Evolutionary conservation across 805 yeast genomes (phyloP).

Genomic region (Zygoascus biomembranicola): DNA sequence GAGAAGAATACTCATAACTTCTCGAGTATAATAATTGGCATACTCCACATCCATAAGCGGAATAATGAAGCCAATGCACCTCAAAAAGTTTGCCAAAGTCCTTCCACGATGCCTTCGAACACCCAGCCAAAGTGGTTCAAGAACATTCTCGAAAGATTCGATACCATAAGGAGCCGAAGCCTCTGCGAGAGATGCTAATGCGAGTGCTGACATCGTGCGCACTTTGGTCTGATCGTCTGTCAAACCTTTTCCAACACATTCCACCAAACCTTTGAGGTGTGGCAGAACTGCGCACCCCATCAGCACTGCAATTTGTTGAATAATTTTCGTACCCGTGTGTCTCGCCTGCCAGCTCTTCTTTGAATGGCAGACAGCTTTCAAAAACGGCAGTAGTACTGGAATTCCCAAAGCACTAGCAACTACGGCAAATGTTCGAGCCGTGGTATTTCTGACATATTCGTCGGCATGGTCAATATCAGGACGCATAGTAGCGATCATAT

Average conservation of each 20-base stretch:
- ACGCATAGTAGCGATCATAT: conserved; percentile 68
- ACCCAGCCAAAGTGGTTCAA: conserved; percentile 79
- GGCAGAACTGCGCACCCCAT: conserved; percentile 73
- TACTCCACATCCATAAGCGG: conserved; percentile 85
- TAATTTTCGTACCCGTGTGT: conserved; percentile 69
- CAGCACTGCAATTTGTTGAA: conserved; percentile 66
- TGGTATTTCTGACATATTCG: conserved; percentile 67
- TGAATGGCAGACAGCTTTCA: conserved; percentile 70
- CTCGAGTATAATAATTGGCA: conserved; percentile 67
- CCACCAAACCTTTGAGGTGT: conserved; percentile 55
- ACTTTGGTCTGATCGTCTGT: conserved; percentile 63
- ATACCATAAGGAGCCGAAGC: conserved; percentile 82
- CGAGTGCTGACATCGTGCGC: conserved; percentile 59
- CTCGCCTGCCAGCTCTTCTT: conserved; percentile 74
- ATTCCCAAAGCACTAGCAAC: conserved; percentile 76
- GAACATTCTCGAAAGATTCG: conserved; percentile 66
- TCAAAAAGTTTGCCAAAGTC: conserved; percentile 63
- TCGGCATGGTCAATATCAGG: conserved; percentile 79
- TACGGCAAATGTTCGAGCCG: conserved; percentile 75
- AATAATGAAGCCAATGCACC: conserved; percentile 68
- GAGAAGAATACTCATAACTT: conserved; percentile 55
- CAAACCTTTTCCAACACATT: conserved; percentile 49
- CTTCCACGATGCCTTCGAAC: conserved; percentile 69
- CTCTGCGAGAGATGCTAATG: conserved; percentile 70
- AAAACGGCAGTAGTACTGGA: conserved; percentile 62